Base-by-base conservation (phyloP, 2,329 filamentous ascomycete species). In the Clonostachys rosea region DNA sequence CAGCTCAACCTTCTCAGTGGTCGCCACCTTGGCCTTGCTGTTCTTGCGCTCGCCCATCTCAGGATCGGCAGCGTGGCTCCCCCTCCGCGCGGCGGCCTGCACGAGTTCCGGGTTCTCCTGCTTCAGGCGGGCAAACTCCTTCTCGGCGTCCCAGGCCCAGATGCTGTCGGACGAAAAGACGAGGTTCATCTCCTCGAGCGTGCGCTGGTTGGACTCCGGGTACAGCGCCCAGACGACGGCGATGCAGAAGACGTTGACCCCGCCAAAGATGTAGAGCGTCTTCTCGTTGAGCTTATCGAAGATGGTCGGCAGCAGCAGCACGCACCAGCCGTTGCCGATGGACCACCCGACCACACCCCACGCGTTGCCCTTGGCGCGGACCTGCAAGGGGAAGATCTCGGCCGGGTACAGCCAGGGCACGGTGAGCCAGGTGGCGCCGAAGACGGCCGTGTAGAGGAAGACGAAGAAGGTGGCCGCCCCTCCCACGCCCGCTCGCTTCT, bases 311-410 rank as follows among this genome's bases (percentile, higher is more conserved):
- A 76, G 74, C 1, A 83, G 64, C 0, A 83, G 68, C 1, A 65
- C 64, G 34, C 48, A 47, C 81, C 83, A 87, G 14, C 84, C 85
- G 53, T 89, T 89, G 1, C 87, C 86, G 44, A 90, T 87, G 13
- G 75, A 80, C 87, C 86, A 91, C 0, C 87, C 86, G 0, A 89
- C 78, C 0, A 90, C 86, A 17, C 87, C 86, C 77, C 81, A 89
- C 0, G 86, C 84, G 50, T 89, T 90, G 6, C 86, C 87, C 54
- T 86, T 84, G 2, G 87, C 86, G 18, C 87, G 77, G 1, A 89
- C 76, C 50, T 85, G 77, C 0, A 89, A 65, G 0, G 86, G 85
- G 56, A 88, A 90, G 47, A 89, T 89, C 59, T 91, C 86, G 2
- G 86, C 83, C 0, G 83, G 83, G 47, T 86, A 86, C 0, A 87